Evolutionary conservation across 2,329 filamentous ascomycete species (phyloP).

Genomic region (Zymoseptoria pseudotritici): DNA sequence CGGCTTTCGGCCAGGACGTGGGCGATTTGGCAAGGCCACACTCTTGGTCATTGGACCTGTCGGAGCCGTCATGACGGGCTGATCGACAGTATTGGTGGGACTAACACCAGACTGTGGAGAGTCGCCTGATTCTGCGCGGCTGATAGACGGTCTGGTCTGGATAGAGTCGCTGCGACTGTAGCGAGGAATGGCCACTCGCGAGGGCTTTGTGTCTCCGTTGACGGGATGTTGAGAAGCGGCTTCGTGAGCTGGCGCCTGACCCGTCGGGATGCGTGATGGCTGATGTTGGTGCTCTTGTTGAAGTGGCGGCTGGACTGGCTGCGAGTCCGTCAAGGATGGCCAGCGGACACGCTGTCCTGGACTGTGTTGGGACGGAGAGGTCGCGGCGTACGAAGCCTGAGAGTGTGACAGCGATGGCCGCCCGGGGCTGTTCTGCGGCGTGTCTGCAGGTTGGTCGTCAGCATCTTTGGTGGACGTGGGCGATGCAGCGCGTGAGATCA

Average conservation of each 20-base stretch:
- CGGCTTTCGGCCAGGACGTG: constrained; percentile 77
- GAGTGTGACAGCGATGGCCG: background rate
- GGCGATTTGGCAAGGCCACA: constrained; percentile 36
- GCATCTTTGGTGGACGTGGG: background rate
- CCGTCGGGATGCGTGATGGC: background rate
- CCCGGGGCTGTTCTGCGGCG: background rate
- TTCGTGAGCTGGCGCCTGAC: background rate
- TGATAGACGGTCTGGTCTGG: background rate
- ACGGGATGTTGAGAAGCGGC: background rate
- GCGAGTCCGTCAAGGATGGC: background rate
- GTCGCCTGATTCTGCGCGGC: background rate
- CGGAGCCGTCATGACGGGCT: background rate
- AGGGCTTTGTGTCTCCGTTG: background rate
- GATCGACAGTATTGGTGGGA: background rate
- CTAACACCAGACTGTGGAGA: background rate
- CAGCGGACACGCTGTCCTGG: background rate
- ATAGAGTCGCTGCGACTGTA: background rate
- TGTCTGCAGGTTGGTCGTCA: background rate
- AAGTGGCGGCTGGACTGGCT: background rate
- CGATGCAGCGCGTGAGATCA: background rate
- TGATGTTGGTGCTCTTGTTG: background rate
- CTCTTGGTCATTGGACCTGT: constrained; percentile 32
- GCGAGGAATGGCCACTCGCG: background rate
- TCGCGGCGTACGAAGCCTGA: background rate
- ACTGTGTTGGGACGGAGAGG: background rate